phyloP scores from a whole-genome alignment of 805 yeast genomes.

The Spathaspora arborariae region DNA sequence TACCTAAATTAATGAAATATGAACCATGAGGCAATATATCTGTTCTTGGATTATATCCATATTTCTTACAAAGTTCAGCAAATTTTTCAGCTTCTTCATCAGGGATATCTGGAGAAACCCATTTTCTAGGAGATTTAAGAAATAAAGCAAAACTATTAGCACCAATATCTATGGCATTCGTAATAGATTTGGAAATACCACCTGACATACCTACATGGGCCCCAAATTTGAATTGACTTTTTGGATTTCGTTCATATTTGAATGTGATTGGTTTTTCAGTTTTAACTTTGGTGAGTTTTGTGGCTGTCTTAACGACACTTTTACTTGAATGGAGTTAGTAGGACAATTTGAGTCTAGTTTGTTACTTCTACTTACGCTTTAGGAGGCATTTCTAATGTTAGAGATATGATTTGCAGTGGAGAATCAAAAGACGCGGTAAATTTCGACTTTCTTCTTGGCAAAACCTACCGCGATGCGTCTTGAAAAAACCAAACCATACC shows the following conservation, averaged over 20 bases:
- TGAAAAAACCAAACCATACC: neutral
- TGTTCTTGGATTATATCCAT: conserved; percentile 66
- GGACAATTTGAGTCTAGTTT: neutral
- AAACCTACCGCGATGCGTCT: neutral
- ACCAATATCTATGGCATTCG: conserved; percentile 45
- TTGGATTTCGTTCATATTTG: conserved; percentile 14
- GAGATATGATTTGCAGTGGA: neutral
- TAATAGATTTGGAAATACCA: conserved; percentile 70
- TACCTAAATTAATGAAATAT: conserved; percentile 87
- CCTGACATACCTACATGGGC: conserved; percentile 87
- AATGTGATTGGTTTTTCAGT: conserved; percentile 11
- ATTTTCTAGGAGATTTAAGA: conserved; percentile 82
- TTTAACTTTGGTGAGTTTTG: conserved; percentile 4
- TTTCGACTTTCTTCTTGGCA: neutral
- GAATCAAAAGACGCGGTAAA: neutral
- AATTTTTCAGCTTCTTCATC: conserved; percentile 67
- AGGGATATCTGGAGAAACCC: conserved; percentile 80
- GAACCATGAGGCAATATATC: conserved; percentile 94
- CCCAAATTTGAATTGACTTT: conserved; percentile 54
- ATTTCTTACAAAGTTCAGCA: conserved; percentile 54
- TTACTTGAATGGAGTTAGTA: neutral
- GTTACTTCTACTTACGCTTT: conserved; percentile 4
- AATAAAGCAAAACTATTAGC: conserved; percentile 89
- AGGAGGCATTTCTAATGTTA: conserved; percentile 5
- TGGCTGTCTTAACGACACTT: conserved; percentile 1